Evolutionary conservation across 805 yeast species (phyloP), one percentile per base, ranked within the genome.

Genomic region (Zygosaccharomyces bailii): DNA sequence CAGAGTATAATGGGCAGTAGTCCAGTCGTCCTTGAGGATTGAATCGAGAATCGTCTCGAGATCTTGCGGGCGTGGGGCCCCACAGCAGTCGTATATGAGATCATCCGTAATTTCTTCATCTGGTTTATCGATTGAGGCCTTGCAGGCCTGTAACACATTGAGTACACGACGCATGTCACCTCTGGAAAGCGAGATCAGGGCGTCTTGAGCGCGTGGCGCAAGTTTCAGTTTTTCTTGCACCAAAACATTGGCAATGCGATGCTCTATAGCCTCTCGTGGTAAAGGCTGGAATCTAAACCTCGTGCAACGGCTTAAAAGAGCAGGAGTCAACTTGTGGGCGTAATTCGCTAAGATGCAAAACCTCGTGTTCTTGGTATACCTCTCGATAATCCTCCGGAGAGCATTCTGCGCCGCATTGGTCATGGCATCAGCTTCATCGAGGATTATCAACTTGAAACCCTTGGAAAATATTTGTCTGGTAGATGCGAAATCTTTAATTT

Each of bases 91-190:
- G 63, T 87, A 93, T 29, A 93, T 82, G 80, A 86, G 82, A 43
- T 79, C 81, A 23, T 75, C 77, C 21, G 83, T 76, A 32, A 93
- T 84, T 25, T 73, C 79, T 2, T 67, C 67, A 5, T 60, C 72
- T 18, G 66, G 68, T 21, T 63, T 61, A 25, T 77, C 79, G 14
- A 77, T 60, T 1, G 96, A 86, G 0, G 96, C 90, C 50, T 84
- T 78, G 64, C 98, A 87, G 0, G 98, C 95, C 66, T 93, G 99
- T 46, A 93, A 67, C 4, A 93, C 96, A 59, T 93, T 93, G 55
- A 93, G 72, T 1, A 96, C 95, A 40, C 86, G 79, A 69, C 99
- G 79, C 99, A 93, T 93, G 65, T 93, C 99, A 42, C 99, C 99
- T 46, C 81, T 78, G n/a, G 93, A 76, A 44, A 93, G 72, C 42